phyloP scores from a whole-genome alignment of 2,329 filamentous ascomycete genomes.

The Cercospora sp. region DNA sequence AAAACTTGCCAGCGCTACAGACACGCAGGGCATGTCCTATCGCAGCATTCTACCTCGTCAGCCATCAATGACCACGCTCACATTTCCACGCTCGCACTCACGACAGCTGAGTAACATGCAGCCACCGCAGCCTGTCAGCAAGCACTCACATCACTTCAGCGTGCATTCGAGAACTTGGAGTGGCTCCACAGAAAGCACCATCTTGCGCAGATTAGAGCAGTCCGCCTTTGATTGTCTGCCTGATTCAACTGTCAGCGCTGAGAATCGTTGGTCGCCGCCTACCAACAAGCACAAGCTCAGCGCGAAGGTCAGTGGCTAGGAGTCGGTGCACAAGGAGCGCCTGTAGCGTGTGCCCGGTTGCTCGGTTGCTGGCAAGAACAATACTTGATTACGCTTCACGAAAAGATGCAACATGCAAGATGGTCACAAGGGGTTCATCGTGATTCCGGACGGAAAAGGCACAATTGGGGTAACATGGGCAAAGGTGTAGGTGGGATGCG shows the following conservation, averaged over 20 bases:
- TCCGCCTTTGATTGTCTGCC: conserved; percentile 2
- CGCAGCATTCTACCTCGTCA: conserved; percentile 17
- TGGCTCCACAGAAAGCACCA: conserved; percentile 17
- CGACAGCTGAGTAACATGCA: not conserved
- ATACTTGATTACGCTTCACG: not conserved
- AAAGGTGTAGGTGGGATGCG: too few relatives aligned
- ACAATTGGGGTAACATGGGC: too few relatives aligned
- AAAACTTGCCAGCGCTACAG: conserved; percentile 6
- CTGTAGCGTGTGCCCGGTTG: not conserved
- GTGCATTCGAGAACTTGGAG: conserved; percentile 9
- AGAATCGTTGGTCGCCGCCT: not conserved
- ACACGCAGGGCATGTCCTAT: conserved; percentile 15
- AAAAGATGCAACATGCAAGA: not conserved
- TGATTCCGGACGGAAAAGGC: too few relatives aligned
- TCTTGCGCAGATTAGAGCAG: conserved; percentile 15
- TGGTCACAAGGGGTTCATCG: not conserved
- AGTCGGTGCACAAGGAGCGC: not conserved
- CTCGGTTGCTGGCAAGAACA: not conserved
- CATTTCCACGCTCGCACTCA: not conserved
- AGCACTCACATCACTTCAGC: conserved; percentile 5
- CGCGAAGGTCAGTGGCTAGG: not conserved
- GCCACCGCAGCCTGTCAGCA: not conserved
- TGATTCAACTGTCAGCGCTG: not conserved
- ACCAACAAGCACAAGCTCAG: not conserved
- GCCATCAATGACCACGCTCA: conserved; percentile 4